These are phyloP conservation scores for Botrytis tulipae DNA, from an alignment of 2,329 filamentous ascomycete genomes.

Conservation along the genomic window DNA sequence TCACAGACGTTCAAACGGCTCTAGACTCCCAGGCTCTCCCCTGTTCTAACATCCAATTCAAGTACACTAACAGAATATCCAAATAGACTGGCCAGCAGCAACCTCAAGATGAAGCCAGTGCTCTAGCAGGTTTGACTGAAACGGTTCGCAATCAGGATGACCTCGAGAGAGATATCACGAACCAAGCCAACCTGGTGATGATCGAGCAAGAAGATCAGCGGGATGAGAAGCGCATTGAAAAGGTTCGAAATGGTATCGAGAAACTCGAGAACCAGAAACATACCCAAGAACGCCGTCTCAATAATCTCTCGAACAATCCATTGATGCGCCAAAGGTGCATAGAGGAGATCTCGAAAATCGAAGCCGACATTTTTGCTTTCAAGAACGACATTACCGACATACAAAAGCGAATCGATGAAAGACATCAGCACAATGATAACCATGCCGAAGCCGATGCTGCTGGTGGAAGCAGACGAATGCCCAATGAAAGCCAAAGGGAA, in stretches of 20 bases:
- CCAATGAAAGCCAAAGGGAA: slow-evolving; percentile 80
- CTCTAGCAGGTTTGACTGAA: slow-evolving; percentile 60
- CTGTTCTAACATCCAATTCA: neutral
- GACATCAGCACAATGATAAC: slow-evolving; percentile 56
- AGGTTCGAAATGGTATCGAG: slow-evolving; percentile 51
- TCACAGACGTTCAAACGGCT: neutral
- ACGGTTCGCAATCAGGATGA: slow-evolving; percentile 84
- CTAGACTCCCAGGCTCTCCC: neutral
- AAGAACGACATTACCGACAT: slow-evolving; percentile 78
- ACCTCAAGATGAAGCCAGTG: slow-evolving; percentile 36
- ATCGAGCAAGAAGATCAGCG: slow-evolving; percentile 62
- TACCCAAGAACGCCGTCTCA: slow-evolving; percentile 55
- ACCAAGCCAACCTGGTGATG: slow-evolving; percentile 58
- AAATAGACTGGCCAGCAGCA: slow-evolving; percentile 57
- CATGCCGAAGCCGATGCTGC: slow-evolving; percentile 44
- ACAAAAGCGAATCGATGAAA: slow-evolving; percentile 72
- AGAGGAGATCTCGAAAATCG: slow-evolving; percentile 38
- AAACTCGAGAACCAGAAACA: slow-evolving; percentile 66
- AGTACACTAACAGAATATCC: slow-evolving; percentile 3
- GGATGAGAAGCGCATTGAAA: slow-evolving; percentile 61
- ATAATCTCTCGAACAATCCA: slow-evolving; percentile 51
- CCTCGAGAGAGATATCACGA: slow-evolving; percentile 79
- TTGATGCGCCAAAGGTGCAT: slow-evolving; percentile 46
- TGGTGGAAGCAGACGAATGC: slow-evolving; percentile 59
- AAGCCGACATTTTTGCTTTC: slow-evolving; percentile 44